These are phyloP conservation scores for Peronospora destructor DNA, from an alignment of 352 stramenopile species.

Conservation along the genomic window DNA sequence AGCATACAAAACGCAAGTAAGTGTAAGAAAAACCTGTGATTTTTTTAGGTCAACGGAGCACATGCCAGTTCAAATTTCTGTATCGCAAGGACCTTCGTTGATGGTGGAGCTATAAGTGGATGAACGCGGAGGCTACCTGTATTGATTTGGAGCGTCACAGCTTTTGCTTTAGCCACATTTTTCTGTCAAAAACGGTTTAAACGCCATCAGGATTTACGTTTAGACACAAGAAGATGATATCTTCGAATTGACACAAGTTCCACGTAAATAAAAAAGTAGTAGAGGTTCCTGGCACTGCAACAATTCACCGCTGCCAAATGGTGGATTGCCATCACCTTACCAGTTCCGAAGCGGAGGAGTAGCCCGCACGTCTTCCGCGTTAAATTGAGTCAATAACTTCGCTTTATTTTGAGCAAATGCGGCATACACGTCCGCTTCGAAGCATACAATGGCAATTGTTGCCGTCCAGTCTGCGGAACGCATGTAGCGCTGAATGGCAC, in stretches of 20 bases:
- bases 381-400: constrained; percentile 21
- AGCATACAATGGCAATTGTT: constrained; percentile 46
- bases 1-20: too few relatives aligned
- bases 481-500: constrained; percentile 46
- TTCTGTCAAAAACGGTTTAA: not conserved
- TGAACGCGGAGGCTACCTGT: too few relatives aligned
- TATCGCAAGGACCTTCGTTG: constrained; percentile 35
- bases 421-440: constrained; percentile 33
- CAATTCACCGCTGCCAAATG: not conserved
- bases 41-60: constrained; percentile 39
- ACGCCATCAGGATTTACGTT: not conserved
- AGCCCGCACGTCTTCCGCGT: constrained; percentile 5
- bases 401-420: constrained; percentile 32
- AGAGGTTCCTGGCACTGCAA: not conserved
- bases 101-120: too few relatives aligned
- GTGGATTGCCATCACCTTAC: not conserved
- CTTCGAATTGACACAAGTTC: not conserved
- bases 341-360: not conserved
- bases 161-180: too few relatives aligned
- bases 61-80: constrained; percentile 36
- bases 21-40: too few relatives aligned
- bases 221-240: not conserved
- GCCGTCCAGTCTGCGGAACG: constrained; percentile 39
- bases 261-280: not conserved
- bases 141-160: too few relatives aligned